phyloP scores from a whole-genome alignment of 2,329 filamentous ascomycete species.

The Trichoderma brevicompactum region DNA sequence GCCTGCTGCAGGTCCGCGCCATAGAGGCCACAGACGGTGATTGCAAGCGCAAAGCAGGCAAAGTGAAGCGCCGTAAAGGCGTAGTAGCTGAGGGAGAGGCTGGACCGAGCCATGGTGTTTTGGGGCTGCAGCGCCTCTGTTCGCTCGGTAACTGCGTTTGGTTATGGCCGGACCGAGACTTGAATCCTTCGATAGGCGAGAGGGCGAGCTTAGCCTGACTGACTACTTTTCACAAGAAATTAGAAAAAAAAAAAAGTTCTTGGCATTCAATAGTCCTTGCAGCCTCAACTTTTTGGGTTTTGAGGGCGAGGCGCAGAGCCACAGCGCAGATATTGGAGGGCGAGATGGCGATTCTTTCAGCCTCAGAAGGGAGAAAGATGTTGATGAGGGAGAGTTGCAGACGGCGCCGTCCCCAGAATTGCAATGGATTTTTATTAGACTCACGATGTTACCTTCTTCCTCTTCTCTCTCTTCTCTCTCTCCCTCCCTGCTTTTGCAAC shows the following conservation, averaged over 20 bases:
- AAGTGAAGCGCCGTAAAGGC: conserved; percentile 69
- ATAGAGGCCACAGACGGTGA: conserved; percentile 80
- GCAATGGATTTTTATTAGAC: not conserved
- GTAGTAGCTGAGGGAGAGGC: conserved; percentile 54
- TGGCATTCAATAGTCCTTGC: not conserved
- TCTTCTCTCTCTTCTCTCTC: not conserved
- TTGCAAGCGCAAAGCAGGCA: conserved; percentile 74
- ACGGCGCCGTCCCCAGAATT: not conserved
- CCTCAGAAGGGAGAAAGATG: not conserved
- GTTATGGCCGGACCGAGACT: not conserved
- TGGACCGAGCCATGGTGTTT: conserved; percentile 50
- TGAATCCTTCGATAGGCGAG: conserved; percentile 1
- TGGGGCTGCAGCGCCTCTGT: not conserved
- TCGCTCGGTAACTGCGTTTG: conserved; percentile 3
- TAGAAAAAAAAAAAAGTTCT: not conserved
- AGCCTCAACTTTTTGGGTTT: not conserved
- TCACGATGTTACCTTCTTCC: not conserved
- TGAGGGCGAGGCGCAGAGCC: not conserved
- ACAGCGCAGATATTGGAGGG: too few species aligned
- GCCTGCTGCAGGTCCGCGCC: conserved; percentile 67
- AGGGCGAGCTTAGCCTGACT: not conserved
- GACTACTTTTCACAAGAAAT: not conserved
- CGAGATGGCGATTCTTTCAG: not conserved
- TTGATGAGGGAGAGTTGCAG: not conserved
- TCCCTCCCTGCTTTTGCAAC: not conserved